A percentile compares a stretch with the other conserved stretches of the same genome.
phyloP scores from a whole-genome alignment of 345 rosid species.

The Streptanthus diversifolius region DNA sequence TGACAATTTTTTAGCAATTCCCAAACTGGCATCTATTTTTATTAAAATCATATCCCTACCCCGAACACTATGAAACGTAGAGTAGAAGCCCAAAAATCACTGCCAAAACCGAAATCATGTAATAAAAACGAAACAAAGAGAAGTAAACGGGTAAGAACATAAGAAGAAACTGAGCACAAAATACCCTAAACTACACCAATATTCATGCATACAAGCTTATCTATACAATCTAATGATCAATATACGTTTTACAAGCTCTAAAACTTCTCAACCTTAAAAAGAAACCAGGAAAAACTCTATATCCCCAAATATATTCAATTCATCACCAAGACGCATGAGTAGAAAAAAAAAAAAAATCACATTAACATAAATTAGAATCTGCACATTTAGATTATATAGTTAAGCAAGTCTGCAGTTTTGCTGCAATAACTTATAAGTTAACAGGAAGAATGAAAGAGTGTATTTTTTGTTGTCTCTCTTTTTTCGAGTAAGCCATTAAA shows the following conservation, averaged over 20 bases:
- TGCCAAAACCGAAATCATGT: background rate
- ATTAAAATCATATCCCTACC: background rate
- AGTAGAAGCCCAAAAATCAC: background rate
- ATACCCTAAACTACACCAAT: too few relatives aligned
- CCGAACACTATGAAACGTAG: background rate
- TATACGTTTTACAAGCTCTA: background rate
- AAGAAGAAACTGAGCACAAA: too few relatives aligned
- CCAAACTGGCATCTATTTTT: background rate
- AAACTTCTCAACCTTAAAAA: background rate
- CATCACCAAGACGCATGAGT: background rate
- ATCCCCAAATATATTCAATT: background rate
- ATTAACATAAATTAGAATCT: conserved; percentile 21
- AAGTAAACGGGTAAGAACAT: background rate
- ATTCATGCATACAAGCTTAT: background rate
- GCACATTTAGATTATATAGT: conserved; percentile 33
- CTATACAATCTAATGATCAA: background rate
- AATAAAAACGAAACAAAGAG: background rate
- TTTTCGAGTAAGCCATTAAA: conserved; percentile 9
- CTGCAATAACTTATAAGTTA: conserved; percentile 32
- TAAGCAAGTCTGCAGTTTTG: conserved; percentile 30
- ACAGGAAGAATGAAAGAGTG: conserved; percentile 15
- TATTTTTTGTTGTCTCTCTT: background rate
- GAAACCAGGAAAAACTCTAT: background rate
- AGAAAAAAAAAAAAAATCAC: background rate
- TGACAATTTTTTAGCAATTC: background rate